Percentiles rank a stretch among this genome's conserved stretches.
Conservation (phyloP, 345 rosid genomes). For the Hevea brasiliensis region DNA sequence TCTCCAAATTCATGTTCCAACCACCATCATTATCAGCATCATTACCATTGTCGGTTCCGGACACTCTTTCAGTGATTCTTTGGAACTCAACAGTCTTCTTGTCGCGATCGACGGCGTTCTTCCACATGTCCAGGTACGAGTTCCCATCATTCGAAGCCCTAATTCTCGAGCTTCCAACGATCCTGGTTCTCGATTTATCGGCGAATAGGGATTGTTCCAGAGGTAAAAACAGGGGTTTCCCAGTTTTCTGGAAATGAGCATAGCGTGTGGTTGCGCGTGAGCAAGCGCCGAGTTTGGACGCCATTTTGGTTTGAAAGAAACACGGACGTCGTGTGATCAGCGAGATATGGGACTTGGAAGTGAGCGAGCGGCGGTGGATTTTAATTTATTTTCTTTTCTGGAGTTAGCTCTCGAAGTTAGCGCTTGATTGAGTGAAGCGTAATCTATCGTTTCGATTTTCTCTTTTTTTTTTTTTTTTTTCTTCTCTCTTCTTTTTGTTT, state of each 20-base stretch:
- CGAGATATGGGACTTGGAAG: not conserved
- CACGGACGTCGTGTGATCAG: not conserved
- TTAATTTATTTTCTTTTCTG: not conserved
- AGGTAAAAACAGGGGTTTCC: slow-evolving; percentile 2
- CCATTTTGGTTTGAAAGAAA: slow-evolving; percentile 27
- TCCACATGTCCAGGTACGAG: slow-evolving; percentile 87
- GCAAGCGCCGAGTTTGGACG: slow-evolving; percentile 38
- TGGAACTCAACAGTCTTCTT: slow-evolving; percentile 63
- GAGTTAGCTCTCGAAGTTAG: slow-evolving; percentile 17
- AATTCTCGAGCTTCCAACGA: slow-evolving; percentile 21
- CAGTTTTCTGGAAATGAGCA: slow-evolving; percentile 13
- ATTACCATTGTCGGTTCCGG: not conserved
- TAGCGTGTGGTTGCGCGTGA: slow-evolving; percentile 38
- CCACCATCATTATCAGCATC: not conserved
- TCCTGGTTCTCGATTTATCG: slow-evolving; percentile 5
- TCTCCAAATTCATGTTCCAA: slow-evolving; percentile 41
- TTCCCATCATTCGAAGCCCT: slow-evolving; percentile 48
- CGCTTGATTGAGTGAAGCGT: slow-evolving; percentile 23
- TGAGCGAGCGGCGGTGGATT: slow-evolving; percentile 15
- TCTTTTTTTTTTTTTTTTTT: not conserved
- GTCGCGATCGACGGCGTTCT: slow-evolving; percentile 68
- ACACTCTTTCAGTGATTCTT: slow-evolving; percentile 40
- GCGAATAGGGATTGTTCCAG: not conserved
- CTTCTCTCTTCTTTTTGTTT: not conserved
- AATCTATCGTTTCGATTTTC: not conserved